Evolutionary conservation across 1,139 yeast species (phyloP), one percentile per base, ranked within the genome.

Genomic region (Magnusiomyces paraingens): DNA sequence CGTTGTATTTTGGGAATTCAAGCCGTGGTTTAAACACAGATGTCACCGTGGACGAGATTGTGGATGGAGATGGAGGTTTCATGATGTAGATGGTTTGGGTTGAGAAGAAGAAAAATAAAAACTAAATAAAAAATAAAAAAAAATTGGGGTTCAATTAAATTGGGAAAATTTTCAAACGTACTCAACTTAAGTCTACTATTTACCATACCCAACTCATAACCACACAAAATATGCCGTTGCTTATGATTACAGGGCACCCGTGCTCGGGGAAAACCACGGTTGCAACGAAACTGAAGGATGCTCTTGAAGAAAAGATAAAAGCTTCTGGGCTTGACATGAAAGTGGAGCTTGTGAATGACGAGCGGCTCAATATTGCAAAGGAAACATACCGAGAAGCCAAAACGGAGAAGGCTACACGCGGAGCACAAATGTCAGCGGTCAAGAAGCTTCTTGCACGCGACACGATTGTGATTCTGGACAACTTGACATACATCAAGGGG

Each of bases 401-500:
- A 47, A 76, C 81, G 6, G 99, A 93, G 66, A 89, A 91, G 64
- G 78, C 84, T 26, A 83, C 90, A 0, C 75, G 99, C 55, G 95
- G 95, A 0, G 77, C 80, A 35, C 96, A 91, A 63, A 84, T 90
- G 72, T 81, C 95, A 0, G 95, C 95, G 0, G 95, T 93, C 14
- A 89, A 89, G 64, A 76, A 97, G 60, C 89, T 86, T 59, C 71
- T 94, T 8, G 75, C 86, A 2, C 77, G 84, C 48, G 75, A 78
- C 32, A 84, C 80, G 35, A 77, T 93, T 48, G 97, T 93, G 1
- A 82, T 93, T 20, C 75, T 93, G 55, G 99, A 93, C 69, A 80
- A 94, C 1, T 73, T 90, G 65, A 84, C 90, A 22, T 94, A 94
- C 66, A 94, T 94, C 65, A 94, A 93, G 66, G 99, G 99, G 0